phyloP scores from a whole-genome alignment of 345 rosid species.

The Salix dunnii region DNA sequence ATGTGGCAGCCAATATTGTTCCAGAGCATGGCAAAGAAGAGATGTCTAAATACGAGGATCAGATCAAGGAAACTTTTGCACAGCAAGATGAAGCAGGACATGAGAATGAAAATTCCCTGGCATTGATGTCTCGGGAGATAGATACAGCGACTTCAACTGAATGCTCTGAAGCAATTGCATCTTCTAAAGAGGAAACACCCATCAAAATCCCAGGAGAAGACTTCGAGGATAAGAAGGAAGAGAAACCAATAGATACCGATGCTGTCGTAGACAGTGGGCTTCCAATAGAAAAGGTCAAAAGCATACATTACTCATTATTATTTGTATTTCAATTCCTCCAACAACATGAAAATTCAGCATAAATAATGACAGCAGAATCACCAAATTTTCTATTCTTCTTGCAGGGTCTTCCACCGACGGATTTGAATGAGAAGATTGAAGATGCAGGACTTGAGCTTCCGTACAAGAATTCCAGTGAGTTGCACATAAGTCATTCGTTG shows the following conservation, averaged over 20 bases:
- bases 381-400: not conserved
- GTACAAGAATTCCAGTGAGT: constrained; percentile 1
- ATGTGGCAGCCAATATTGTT: constrained; percentile 1
- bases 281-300: constrained; percentile 15
- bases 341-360: not conserved
- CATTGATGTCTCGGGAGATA: constrained; percentile 3
- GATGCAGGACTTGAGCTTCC: constrained; percentile 1
- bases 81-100: constrained; percentile 11
- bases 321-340: not conserved
- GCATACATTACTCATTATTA: not conserved
- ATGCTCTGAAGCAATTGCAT: constrained; percentile 4
- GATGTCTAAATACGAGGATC: not conserved
- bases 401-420: constrained; percentile 16
- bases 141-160: constrained; percentile 11
- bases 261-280: not conserved
- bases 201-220: constrained; percentile 11
- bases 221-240: constrained; percentile 14
- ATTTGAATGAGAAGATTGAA: constrained; percentile 6
- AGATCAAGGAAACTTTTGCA: not conserved
- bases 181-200: not conserved
- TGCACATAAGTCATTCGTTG: not conserved
- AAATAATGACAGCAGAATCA: not conserved
- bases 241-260: not conserved
- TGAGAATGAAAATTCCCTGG: constrained; percentile 16
- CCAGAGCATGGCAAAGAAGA: constrained; percentile 7